phyloP scores from a whole-genome alignment of 441 rosid species.

The Hura crepitans region DNA sequence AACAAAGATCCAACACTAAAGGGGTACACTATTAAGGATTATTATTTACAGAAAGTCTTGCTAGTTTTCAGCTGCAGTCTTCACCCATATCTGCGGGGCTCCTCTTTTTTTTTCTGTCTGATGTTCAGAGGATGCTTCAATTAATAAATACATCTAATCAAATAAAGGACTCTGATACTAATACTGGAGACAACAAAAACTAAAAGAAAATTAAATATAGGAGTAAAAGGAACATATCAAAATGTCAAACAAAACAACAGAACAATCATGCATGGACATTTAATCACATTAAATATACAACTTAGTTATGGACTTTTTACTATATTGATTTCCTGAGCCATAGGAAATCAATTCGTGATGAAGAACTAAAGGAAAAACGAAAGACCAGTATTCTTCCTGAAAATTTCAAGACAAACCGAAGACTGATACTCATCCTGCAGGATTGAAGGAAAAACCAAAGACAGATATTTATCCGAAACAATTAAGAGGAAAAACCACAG shows the following conservation, averaged over 20 bases:
- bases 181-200: background rate
- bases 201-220: too few species aligned
- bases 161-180: background rate
- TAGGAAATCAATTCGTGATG: too few species aligned
- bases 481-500: background rate
- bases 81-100: background rate
- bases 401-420: too few species aligned
- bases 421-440: background rate
- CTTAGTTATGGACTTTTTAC: too few species aligned
- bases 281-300: too few species aligned
- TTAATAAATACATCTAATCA: background rate
- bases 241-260: background rate
- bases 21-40: background rate
- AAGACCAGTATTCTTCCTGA: too few species aligned
- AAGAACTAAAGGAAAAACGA: too few species aligned
- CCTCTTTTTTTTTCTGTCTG: constrained; percentile 2
- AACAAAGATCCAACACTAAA: background rate
- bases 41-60: background rate
- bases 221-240: background rate
- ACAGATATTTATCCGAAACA: background rate
- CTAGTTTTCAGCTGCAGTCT: constrained; percentile 7
- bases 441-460: too few species aligned
- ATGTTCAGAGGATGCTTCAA: background rate
- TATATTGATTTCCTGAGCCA: too few species aligned
- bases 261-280: too few species aligned